Conservation (phyloP, 2,329 filamentous ascomycete species). For the Fusarium sp. region DNA sequence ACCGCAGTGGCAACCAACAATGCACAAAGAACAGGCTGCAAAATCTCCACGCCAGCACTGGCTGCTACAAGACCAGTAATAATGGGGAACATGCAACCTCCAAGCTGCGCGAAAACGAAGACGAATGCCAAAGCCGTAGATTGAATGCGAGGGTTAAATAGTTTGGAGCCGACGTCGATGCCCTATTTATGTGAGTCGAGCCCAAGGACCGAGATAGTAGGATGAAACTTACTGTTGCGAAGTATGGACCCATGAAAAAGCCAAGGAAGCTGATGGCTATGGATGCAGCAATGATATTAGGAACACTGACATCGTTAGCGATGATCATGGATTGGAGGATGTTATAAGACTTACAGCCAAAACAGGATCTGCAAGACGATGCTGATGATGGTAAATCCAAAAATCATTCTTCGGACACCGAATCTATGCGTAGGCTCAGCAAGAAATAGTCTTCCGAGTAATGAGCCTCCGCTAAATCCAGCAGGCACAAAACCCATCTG, state of each 20-base stretch:
- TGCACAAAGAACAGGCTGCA: slow-evolving; percentile 65
- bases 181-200: slow-evolving; percentile 52
- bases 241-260: slow-evolving; percentile 69
- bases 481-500: slow-evolving; percentile 72
- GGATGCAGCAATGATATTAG: slow-evolving; percentile 62
- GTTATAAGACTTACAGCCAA: slow-evolving; percentile 61
- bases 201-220: rapidly evolving
- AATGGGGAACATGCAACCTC: slow-evolving; percentile 67
- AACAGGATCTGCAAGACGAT: slow-evolving; percentile 69
- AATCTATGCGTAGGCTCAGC: slow-evolving; percentile 70
- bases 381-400: slow-evolving; percentile 64
- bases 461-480: slow-evolving; percentile 68
- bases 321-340: rapidly evolving
- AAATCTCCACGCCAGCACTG: slow-evolving; percentile 58
- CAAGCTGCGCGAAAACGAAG: slow-evolving; percentile 68
- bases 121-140: slow-evolving; percentile 60
- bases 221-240: slow-evolving; percentile 61
- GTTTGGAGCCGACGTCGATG: slow-evolving; percentile 64
- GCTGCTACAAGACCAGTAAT: slow-evolving; percentile 65
- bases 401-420: slow-evolving; percentile 69
- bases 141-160: slow-evolving; percentile 57
- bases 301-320: slow-evolving; percentile 49
- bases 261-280: slow-evolving; percentile 67
- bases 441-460: slow-evolving; percentile 68
- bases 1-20: slow-evolving; percentile 60